These are phyloP conservation scores for Leccinellum rugosiceps DNA, from an alignment of 768 basidiomycete species.

Conservation along the genomic window DNA sequence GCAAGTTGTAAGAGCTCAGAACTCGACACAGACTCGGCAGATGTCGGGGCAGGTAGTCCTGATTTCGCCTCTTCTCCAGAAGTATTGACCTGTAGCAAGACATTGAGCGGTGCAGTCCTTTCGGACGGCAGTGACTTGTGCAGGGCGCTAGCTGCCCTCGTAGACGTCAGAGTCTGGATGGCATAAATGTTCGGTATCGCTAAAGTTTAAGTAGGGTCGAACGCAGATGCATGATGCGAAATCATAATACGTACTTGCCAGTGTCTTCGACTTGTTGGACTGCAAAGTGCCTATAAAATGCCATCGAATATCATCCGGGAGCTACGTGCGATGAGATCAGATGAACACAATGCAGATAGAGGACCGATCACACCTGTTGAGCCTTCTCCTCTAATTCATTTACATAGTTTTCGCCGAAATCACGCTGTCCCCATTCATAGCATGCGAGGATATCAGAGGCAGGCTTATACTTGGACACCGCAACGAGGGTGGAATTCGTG, in stretches of 20 bases:
- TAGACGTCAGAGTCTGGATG: slow-evolving; percentile 82
- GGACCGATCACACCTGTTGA: slow-evolving; percentile 44
- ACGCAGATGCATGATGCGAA: background rate
- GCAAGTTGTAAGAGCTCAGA: slow-evolving; percentile 67
- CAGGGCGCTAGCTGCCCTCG: slow-evolving; percentile 76
- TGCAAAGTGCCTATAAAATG: slow-evolving; percentile 96
- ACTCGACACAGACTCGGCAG: slow-evolving; percentile 27
- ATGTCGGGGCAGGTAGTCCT: slow-evolving; percentile 63
- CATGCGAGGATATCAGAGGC: slow-evolving; percentile 82
- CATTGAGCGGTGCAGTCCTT: slow-evolving; percentile 62
- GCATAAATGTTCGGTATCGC: slow-evolving; percentile 86
- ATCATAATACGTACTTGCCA: slow-evolving; percentile 57
- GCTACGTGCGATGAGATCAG: slow-evolving; percentile 40
- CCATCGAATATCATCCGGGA: slow-evolving; percentile 89
- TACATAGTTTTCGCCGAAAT: slow-evolving; percentile 98
- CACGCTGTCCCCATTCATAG: slow-evolving; percentile 75
- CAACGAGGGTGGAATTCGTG: slow-evolving; percentile 54
- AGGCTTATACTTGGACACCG: slow-evolving; percentile 94
- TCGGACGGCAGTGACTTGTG: slow-evolving; percentile 64
- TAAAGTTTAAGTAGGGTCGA: slow-evolving; percentile 29
- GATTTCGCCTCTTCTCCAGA: slow-evolving; percentile 92
- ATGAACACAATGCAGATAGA: background rate
- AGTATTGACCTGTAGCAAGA: slow-evolving; percentile 93
- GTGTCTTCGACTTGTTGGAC: slow-evolving; percentile 88
- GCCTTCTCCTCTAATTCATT: slow-evolving; percentile 92